Evolutionary conservation across 768 basidiomycete species (phyloP), one percentile per base, ranked within the genome.

Genomic region (Lactarius trivialis): DNA sequence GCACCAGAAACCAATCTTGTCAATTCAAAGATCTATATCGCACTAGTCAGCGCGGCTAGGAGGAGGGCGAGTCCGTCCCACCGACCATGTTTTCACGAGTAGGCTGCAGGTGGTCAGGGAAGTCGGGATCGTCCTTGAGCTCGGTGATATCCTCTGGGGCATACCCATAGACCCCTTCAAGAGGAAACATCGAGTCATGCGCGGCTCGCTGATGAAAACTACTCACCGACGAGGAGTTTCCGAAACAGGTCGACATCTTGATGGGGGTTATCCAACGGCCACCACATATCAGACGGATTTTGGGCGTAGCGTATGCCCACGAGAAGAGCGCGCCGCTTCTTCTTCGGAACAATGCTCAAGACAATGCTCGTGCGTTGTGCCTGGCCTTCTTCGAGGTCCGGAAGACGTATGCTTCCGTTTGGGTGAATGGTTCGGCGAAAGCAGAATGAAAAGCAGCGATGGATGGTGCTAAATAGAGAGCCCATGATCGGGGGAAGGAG

Each of bases 301-400:
- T 14, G 1, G 30, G 0, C 0, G 21, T 69, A 69, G 14, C 41
- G 21, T n/a, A 69, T 68, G 33, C 67, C 67, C 11, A 69, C 57
- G 26, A 69, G 62, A 21, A 69, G 43, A n/a, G 68, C 68, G 28
- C 60, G 58, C n/a, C 63, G 63, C 34, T 57, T 65, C 7, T 12
- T 26, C 3, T 12, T 36, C 12, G 11, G 30, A 30, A 8, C 12
- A 8, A 36, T 12, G 11, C 50, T 1, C 6, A 19, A 1, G 8
- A 2, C 24, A 0, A 17, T 24, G 41, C 19, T 43, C n/a, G 41
- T 1, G 3, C 0, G 8, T 45, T 21, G 8, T 3, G 5, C 26
- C n/a, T 51, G 17, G n/a, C 24, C 5, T 21, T 26, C 41, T 28
- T 36, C 32, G 52, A 28, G 3, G 0, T 43, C 19, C 30, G 33